Conservation (phyloP, 805 yeast species). For the Hanseniaspora valbyensis region DNA sequence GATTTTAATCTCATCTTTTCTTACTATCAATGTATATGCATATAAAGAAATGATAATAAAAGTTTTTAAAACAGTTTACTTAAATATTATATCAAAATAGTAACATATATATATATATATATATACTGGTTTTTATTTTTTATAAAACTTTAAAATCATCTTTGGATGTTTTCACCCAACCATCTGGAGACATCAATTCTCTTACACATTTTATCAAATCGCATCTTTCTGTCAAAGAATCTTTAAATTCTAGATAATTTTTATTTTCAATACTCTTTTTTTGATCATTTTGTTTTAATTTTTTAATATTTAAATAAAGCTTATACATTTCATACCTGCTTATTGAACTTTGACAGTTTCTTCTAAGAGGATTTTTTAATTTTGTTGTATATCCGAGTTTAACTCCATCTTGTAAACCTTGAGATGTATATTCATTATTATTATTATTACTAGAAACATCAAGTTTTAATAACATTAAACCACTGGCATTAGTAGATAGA, state of each 20-base stretch:
- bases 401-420: slow-evolving; percentile 45
- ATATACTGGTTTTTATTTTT: too few relatives aligned
- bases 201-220: slow-evolving; percentile 26
- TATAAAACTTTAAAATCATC: slow-evolving; percentile 31
- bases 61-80: too few relatives aligned
- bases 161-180: slow-evolving; percentile 37
- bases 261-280: not conserved
- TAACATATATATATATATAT: too few relatives aligned
- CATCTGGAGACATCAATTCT: slow-evolving; percentile 27
- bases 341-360: slow-evolving; percentile 30
- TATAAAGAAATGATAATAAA: too few relatives aligned
- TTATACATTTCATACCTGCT: slow-evolving; percentile 19
- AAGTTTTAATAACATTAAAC: not conserved
- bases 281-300: not conserved
- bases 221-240: slow-evolving; percentile 24
- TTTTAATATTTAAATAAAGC: not conserved
- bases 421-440: slow-evolving; percentile 18
- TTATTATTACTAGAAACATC: not conserved
- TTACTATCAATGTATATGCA: too few relatives aligned
- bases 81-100: too few relatives aligned
- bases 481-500: not conserved
- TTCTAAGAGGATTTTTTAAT: slow-evolving; percentile 33
- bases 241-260: slow-evolving; percentile 30
- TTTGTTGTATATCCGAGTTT: slow-evolving; percentile 47
- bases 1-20: too few relatives aligned